Conservation (phyloP, 2,329 filamentous ascomycete genomes). For the Alternaria sp. region DNA sequence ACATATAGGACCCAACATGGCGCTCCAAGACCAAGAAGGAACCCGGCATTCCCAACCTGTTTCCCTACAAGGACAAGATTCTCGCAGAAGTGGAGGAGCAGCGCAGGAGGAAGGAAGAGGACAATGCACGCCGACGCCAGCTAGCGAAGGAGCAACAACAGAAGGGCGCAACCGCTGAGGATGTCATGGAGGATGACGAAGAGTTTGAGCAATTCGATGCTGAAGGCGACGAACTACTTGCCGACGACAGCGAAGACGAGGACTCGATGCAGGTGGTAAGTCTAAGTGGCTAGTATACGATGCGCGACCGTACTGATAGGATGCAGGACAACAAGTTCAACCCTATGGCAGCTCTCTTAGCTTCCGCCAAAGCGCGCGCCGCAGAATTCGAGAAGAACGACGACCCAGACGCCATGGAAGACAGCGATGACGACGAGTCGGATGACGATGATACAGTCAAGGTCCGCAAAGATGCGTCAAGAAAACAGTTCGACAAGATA, state of each 20-base stretch:
- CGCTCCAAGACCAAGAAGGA: conserved; percentile 95
- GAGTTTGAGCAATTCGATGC: conserved; percentile 43
- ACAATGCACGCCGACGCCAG: conserved; percentile 70
- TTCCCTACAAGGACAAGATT: conserved; percentile 96
- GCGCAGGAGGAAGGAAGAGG: conserved; percentile 79
- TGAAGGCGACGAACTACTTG: conserved; percentile 62
- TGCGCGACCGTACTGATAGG: conserved; percentile 7
- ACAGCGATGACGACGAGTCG: conserved; percentile 61
- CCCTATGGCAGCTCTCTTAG: conserved; percentile 89
- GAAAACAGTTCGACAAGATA: conserved; percentile 91
- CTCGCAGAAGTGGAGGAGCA: conserved; percentile 93
- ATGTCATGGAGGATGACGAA: conserved; percentile 47
- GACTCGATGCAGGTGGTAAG: conserved; percentile 62
- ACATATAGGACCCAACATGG: conserved; percentile 86
- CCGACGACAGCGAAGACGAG: conserved; percentile 59
- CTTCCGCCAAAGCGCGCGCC: conserved; percentile 80
- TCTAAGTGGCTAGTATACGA: background rate
- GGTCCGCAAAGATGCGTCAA: conserved; percentile 66
- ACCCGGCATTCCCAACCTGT: conserved; percentile 94
- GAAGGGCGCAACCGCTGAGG: conserved; percentile 44
- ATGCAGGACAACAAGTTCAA: conserved; percentile 71
- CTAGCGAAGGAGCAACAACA: conserved; percentile 61
- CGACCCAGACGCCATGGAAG: conserved; percentile 63
- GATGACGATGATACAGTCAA: conserved; percentile 46
- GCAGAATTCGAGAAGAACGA: conserved; percentile 72